Percentiles rank a stretch among this genome's conserved stretches.
phyloP scores from a whole-genome alignment of 495 filamentous ascomycete genomes.

The Penicillium coprophilum region DNA sequence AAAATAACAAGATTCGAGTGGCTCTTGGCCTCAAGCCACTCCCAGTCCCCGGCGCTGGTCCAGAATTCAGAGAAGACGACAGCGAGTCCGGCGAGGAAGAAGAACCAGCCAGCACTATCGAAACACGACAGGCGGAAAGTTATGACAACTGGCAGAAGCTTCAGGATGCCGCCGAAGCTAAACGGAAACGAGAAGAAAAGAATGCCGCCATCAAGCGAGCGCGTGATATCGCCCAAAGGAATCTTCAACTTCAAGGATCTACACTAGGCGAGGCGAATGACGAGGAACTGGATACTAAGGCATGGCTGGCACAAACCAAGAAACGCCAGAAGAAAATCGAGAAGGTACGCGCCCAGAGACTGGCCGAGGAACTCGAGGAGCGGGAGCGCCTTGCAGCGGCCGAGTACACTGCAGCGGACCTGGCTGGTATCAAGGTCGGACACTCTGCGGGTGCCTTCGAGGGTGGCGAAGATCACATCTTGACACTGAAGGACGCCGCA shows the following conservation, averaged over 20 bases:
- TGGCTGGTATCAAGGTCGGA: conserved; percentile 87
- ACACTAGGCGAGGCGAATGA: conserved; percentile 71
- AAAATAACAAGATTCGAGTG: conserved; percentile 88
- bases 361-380: conserved; percentile 73
- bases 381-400: conserved; percentile 51
- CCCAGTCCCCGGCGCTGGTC: conserved; percentile 66
- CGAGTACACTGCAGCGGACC: conserved; percentile 74
- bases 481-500: conserved; percentile 87
- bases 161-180: conserved; percentile 61
- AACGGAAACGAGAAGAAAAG: conserved; percentile 73
- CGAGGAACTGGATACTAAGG: conserved; percentile 68
- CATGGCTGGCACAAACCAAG: conserved; percentile 84
- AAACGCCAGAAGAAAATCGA: conserved; percentile 88
- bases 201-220: conserved; percentile 82
- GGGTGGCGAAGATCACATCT: conserved; percentile 73
- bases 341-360: conserved; percentile 67
- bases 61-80: conserved; percentile 55
- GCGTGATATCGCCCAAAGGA: conserved; percentile 75
- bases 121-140: conserved; percentile 72
- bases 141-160: conserved; percentile 72
- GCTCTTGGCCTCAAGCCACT: conserved; percentile 89
- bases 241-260: conserved; percentile 71
- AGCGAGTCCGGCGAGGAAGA: conserved; percentile 56
- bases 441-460: conserved; percentile 78
- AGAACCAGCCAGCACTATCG: conserved; percentile 71